Conservation (phyloP, 2,329 filamentous ascomycete species). For the Xenoacremonium recifei region DNA sequence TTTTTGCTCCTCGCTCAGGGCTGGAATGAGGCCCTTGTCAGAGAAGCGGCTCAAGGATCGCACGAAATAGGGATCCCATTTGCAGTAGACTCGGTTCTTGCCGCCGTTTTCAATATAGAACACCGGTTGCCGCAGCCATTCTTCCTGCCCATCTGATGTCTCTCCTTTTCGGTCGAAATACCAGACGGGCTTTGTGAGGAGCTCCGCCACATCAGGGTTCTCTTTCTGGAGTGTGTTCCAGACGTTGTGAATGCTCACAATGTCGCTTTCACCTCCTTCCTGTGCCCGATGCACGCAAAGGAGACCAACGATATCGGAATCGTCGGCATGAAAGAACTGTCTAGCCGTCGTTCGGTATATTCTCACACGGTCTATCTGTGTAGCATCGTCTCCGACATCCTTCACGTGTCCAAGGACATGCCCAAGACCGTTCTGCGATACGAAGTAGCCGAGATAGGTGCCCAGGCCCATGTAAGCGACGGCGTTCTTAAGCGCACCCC, state of each 20-base stretch:
- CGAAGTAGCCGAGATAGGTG: slow-evolving; percentile 82
- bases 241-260: slow-evolving; percentile 75
- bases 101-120: slow-evolving; percentile 73
- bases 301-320: slow-evolving; percentile 78
- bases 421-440: slow-evolving; percentile 80
- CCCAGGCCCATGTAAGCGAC: slow-evolving; percentile 90
- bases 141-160: slow-evolving; percentile 69
- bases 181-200: slow-evolving; percentile 77
- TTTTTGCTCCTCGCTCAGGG: slow-evolving; percentile 66
- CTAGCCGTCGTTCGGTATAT: slow-evolving; percentile 84
- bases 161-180: slow-evolving; percentile 93
- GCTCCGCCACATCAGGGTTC: slow-evolving; percentile 74
- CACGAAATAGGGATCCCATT: slow-evolving; percentile 91
- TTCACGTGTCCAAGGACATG: slow-evolving; percentile 90
- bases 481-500: slow-evolving; percentile 77
- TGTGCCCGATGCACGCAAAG: slow-evolving; percentile 76
- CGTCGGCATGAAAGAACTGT: slow-evolving; percentile 63
- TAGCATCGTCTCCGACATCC: slow-evolving; percentile 78
- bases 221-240: slow-evolving; percentile 78
- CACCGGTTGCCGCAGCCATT: slow-evolving; percentile 69
- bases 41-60: slow-evolving; percentile 73
- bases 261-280: slow-evolving; percentile 81
- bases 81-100: slow-evolving; percentile 55
- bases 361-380: slow-evolving; percentile 80
- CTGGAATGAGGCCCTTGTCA: slow-evolving; percentile 68